phyloP scores from a whole-genome alignment of 208 protist genomes.

The Trichomonas gallinae region DNA sequence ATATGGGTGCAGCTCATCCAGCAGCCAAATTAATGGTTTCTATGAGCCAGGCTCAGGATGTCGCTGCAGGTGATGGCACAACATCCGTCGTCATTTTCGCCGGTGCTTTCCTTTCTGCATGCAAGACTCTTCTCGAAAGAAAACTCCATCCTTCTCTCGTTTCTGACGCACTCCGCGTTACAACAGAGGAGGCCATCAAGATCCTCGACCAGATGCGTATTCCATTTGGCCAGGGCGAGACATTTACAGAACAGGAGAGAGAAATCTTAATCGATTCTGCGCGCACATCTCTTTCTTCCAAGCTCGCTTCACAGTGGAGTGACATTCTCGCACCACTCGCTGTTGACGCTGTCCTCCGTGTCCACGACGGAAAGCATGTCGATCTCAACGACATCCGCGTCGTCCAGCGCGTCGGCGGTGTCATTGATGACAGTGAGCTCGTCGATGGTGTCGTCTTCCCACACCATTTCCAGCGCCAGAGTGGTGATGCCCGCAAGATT shows the following conservation, averaged over 20 bases:
- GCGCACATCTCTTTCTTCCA: conserved; percentile 90
- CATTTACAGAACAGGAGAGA: conserved; percentile 25
- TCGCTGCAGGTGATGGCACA: conserved; percentile 93
- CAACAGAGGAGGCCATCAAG: conserved; percentile 61
- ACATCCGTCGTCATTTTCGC: conserved; percentile 96
- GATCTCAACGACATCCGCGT: conserved; percentile 86
- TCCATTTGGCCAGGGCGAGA: neutral
- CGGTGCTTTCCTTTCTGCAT: conserved; percentile 70
- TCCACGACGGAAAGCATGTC: conserved; percentile 67
- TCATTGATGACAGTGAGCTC: conserved; percentile 91
- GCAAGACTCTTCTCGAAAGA: conserved; percentile 49
- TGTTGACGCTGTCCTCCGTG: conserved; percentile 83
- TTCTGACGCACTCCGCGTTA: conserved; percentile 69
- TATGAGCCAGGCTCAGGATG: conserved; percentile 73
- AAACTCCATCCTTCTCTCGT: conserved; percentile 50
- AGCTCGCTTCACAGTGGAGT: conserved; percentile 75
- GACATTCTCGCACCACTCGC: conserved; percentile 88
- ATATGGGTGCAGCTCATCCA: conserved; percentile 98
- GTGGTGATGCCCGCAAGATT: conserved; percentile 47
- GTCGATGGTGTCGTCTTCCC: conserved; percentile 48
- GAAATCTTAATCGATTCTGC: conserved; percentile 55
- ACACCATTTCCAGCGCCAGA: neutral
- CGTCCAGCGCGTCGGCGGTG: conserved; percentile 69
- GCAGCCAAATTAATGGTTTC: conserved; percentile 99
- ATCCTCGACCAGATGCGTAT: conserved; percentile 28